Conservation (phyloP, 768 basidiomycete species). For the Leccinum incarnatum region DNA sequence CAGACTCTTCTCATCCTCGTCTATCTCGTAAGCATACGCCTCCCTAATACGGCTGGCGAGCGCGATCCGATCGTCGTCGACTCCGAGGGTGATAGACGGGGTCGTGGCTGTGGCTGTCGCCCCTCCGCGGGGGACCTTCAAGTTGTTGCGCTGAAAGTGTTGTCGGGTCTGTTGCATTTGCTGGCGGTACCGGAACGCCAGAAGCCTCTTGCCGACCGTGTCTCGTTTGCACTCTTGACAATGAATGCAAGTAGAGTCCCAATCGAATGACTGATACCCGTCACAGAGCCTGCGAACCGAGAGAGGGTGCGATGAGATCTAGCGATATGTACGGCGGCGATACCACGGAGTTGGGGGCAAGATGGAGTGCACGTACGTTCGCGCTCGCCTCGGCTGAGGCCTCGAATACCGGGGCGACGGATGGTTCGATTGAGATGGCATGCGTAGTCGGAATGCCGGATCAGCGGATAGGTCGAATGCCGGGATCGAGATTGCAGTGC, state of each 20-base stretch:
- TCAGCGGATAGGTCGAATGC: constrained; percentile 15
- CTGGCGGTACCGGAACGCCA: constrained; percentile 21
- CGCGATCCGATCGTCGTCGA: constrained; percentile 7
- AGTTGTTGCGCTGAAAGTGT: constrained; percentile 7
- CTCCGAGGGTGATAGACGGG: neutral
- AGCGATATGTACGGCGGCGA: neutral
- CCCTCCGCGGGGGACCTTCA: neutral
- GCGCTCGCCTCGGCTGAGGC: constrained; percentile 15
- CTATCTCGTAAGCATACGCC: constrained; percentile 18
- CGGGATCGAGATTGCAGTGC: constrained; percentile 6
- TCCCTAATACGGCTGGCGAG: constrained; percentile 12
- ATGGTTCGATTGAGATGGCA: constrained; percentile 20
- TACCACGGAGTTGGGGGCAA: neutral
- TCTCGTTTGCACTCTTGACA: constrained; percentile 31
- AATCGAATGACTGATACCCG: constrained; percentile 16
- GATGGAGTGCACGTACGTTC: constrained; percentile 24
- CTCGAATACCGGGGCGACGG: constrained; percentile 24
- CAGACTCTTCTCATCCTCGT: constrained; percentile 28
- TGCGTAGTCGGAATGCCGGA: constrained; percentile 16
- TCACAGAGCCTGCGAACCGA: constrained; percentile 25
- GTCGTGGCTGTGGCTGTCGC: neutral
- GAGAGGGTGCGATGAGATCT: constrained; percentile 5
- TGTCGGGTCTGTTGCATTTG: constrained; percentile 3
- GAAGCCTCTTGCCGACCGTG: constrained; percentile 23
- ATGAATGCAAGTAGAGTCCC: constrained; percentile 23